Evolutionary conservation across 306 rosid genomes (phyloP).

Genomic region (Vigna unguiculata): DNA sequence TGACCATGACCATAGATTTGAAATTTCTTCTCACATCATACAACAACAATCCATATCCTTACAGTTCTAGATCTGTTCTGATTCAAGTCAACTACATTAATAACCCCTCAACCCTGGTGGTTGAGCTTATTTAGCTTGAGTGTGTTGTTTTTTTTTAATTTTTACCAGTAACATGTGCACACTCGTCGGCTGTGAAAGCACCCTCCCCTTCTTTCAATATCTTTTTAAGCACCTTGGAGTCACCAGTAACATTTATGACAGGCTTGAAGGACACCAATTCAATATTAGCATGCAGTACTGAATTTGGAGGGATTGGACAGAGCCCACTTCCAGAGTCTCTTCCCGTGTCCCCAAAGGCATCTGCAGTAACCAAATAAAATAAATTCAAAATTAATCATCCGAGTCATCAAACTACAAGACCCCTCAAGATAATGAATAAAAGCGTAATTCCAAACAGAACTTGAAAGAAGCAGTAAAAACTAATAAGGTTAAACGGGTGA

Average conservation of each 20-base stretch:
- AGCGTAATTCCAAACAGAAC: slow-evolving; percentile 8
- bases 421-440: slow-evolving; percentile 31
- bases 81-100: slow-evolving; percentile 23
- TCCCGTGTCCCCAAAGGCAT: slow-evolving; percentile 63
- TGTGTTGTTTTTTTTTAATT: slow-evolving; percentile 41
- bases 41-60: background rate
- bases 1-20: slow-evolving; percentile 1
- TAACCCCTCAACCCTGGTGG: slow-evolving; percentile 5
- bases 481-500: background rate
- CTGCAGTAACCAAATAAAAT: slow-evolving; percentile 46
- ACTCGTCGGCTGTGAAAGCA: slow-evolving; percentile 62
- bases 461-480: background rate
- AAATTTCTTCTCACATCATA: slow-evolving; percentile 8
- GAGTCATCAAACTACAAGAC: slow-evolving; percentile 27
- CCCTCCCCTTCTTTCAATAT: slow-evolving; percentile 73
- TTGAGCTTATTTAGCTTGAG: slow-evolving; percentile 12
- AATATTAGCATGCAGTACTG: slow-evolving; percentile 60
- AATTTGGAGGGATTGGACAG: slow-evolving; percentile 53
- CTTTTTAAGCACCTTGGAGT: slow-evolving; percentile 71
- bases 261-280: slow-evolving; percentile 74
- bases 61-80: slow-evolving; percentile 11
- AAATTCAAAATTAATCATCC: slow-evolving; percentile 37
- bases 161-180: slow-evolving; percentile 64
- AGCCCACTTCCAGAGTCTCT: slow-evolving; percentile 54
- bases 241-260: slow-evolving; percentile 72